Evolutionary conservation across 1,139 yeast species (phyloP).

Genomic region (Blastobotrys indianensis): DNA sequence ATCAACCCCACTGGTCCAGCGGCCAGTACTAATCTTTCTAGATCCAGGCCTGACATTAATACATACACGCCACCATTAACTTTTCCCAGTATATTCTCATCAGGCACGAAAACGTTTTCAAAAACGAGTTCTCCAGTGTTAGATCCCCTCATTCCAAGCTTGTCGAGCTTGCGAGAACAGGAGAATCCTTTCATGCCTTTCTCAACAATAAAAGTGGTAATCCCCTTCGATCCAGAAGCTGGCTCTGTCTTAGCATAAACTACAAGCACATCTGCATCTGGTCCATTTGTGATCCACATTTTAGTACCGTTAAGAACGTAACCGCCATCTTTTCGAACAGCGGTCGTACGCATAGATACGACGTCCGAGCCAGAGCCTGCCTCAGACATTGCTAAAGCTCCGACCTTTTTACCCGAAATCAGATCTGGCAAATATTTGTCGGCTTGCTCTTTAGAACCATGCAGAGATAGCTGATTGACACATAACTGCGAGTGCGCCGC

Average conservation of each 20-base stretch:
- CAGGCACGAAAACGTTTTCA: constrained; percentile 33
- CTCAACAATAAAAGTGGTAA: constrained; percentile 32
- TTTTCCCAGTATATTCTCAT: constrained; percentile 31
- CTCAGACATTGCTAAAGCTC: constrained; percentile 35
- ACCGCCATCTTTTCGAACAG: constrained; percentile 29
- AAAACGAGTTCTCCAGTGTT: constrained; percentile 33
- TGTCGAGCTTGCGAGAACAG: constrained; percentile 31
- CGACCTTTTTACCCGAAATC: constrained; percentile 29
- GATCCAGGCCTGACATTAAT: constrained; percentile 32
- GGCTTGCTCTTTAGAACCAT: constrained; percentile 28
- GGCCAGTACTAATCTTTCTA: constrained; percentile 31
- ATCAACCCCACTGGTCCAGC: constrained; percentile 34
- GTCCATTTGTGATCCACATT: constrained; percentile 37
- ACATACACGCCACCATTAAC: constrained; percentile 32
- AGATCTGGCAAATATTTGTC: constrained; percentile 31
- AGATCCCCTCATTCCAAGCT: constrained; percentile 34
- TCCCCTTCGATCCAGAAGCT: constrained; percentile 30
- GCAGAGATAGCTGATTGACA: constrained; percentile 32
- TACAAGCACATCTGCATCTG: constrained; percentile 32
- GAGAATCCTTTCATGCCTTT: constrained; percentile 30
- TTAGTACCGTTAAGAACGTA: constrained; percentile 34
- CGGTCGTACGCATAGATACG: constrained; percentile 32
- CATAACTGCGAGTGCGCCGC: constrained; percentile 35
- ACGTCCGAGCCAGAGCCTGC: constrained; percentile 35
- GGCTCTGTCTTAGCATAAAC: constrained; percentile 35